Percentiles rank a stretch among this genome's conserved stretches.
These are phyloP conservation scores for Solanum tacnaense DNA, from an alignment of 257 asterid genomes.

Conservation along the genomic window DNA sequence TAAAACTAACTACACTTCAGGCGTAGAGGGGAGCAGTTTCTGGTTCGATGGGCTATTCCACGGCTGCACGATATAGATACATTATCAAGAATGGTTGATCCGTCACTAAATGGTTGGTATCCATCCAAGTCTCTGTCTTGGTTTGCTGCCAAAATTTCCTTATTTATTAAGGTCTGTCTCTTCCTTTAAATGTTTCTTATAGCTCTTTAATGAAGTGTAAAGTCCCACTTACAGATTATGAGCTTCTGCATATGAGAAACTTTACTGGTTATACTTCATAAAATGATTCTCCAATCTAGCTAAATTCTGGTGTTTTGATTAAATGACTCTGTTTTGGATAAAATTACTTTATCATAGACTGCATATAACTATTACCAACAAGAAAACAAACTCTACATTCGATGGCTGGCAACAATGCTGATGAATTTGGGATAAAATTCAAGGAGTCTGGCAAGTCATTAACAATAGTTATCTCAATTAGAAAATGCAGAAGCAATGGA, in stretches of 20 bases:
- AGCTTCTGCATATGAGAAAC: not conserved
- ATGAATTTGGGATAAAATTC: no score
- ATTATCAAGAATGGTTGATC: slow-evolving; percentile 82
- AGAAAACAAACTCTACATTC: not conserved
- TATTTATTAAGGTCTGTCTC: slow-evolving; percentile 62
- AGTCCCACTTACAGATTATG: not conserved
- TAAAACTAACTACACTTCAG: not conserved
- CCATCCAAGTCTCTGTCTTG: slow-evolving; percentile 78
- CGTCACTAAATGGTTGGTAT: slow-evolving; percentile 62
- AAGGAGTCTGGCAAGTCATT: no score
- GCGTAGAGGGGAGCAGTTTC: slow-evolving; percentile 61
- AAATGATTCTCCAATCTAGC: not conserved
- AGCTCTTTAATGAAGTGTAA: not conserved
- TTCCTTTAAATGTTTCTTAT: not conserved
- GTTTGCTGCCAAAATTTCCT: slow-evolving; percentile 75
- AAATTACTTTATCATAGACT: not conserved
- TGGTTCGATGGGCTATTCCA: slow-evolving; percentile 79
- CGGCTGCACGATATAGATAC: slow-evolving; percentile 77
- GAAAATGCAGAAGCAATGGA: no score
- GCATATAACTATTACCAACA: not conserved
- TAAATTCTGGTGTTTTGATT: not conserved
- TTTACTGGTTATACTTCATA: not conserved
- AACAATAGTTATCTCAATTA: no score
- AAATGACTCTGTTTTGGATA: not conserved
- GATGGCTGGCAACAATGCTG: no score